phyloP scores from a whole-genome alignment of 1,284 basidiomycete species.

The Ganoderma lingzhi region DNA sequence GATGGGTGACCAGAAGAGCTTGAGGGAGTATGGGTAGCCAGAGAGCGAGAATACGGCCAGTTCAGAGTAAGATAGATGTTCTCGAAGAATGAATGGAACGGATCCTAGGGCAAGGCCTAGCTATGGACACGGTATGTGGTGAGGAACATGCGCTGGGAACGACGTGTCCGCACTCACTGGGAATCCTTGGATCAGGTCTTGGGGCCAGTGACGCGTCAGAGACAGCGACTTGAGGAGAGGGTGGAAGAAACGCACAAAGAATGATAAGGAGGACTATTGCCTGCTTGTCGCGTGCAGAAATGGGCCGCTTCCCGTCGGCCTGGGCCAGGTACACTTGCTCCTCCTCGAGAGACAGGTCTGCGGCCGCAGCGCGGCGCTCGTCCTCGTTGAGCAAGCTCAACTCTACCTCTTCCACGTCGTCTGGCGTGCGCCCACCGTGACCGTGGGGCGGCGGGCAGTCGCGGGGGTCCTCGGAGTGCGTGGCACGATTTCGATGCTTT shows the following conservation, averaged over 20 bases:
- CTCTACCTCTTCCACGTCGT: conserved; percentile 62
- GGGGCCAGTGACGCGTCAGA: conserved; percentile 15
- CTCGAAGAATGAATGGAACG: conserved; percentile 94
- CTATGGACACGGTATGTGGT: background rate
- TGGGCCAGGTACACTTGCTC: conserved; percentile 37
- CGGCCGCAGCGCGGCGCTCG: conserved; percentile 57
- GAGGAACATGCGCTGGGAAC: background rate
- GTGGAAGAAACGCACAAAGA: conserved; percentile 73
- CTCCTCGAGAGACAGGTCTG: conserved; percentile 45
- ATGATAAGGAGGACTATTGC: conserved; percentile 90
- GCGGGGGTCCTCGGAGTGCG: conserved; percentile 61
- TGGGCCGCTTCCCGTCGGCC: conserved; percentile 52
- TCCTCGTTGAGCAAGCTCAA: conserved; percentile 68
- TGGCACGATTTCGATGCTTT: conserved; percentile 70
- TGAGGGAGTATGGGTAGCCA: conserved; percentile 97
- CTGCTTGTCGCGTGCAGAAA: conserved; percentile 81
- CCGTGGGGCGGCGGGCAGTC: conserved; percentile 46
- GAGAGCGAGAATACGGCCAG: conserved; percentile 95
- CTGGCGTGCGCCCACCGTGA: conserved; percentile 38
- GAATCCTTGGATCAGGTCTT: conserved; percentile 94
- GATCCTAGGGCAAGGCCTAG: conserved; percentile 63
- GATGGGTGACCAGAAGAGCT: conserved; percentile 97
- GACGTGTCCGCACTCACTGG: conserved; percentile 71
- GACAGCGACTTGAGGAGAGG: conserved; percentile 21
- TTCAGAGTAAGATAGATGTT: conserved; percentile 96